Conservation (phyloP, 2,329 filamentous ascomycete species). For the Diaporthe eres region DNA sequence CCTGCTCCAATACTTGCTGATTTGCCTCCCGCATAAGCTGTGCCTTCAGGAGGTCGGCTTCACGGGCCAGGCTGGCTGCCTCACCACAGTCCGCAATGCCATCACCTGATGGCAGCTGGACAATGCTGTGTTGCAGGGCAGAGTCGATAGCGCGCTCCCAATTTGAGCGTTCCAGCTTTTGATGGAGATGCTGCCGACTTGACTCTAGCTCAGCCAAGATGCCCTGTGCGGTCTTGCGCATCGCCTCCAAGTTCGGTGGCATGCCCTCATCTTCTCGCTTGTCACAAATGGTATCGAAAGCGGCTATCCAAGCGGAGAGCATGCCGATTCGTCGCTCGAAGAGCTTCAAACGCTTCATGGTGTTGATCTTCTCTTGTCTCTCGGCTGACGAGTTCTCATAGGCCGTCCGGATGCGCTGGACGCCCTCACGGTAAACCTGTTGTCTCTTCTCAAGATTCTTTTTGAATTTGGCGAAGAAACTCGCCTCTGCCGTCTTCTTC, state of each 20-base stretch:
- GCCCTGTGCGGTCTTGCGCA: slow-evolving; percentile 90
- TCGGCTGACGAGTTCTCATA: slow-evolving; percentile 86
- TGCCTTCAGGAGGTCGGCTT: slow-evolving; percentile 87
- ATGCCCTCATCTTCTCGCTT: slow-evolving; percentile 77
- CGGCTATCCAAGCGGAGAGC: slow-evolving; percentile 92
- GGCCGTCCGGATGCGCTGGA: slow-evolving; percentile 83
- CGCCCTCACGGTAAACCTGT: slow-evolving; percentile 79
- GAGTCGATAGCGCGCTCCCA: slow-evolving; percentile 93
- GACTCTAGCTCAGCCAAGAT: slow-evolving; percentile 91
- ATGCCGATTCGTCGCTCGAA: slow-evolving; percentile 88
- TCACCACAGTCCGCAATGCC: slow-evolving; percentile 75
- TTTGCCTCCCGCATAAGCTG: slow-evolving; percentile 87
- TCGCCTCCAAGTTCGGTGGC: slow-evolving; percentile 77
- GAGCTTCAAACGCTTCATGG: slow-evolving; percentile 85
- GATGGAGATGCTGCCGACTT: slow-evolving; percentile 91
- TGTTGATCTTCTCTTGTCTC: slow-evolving; percentile 81
- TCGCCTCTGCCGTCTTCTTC: slow-evolving; percentile 87
- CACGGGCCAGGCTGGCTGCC: slow-evolving; percentile 79
- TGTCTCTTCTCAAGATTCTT: slow-evolving; percentile 92
- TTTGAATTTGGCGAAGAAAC: slow-evolving; percentile 88
- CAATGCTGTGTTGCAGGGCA: slow-evolving; percentile 86
- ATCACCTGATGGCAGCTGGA: slow-evolving; percentile 82
- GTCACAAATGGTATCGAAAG: slow-evolving; percentile 88
- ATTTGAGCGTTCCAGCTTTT: slow-evolving; percentile 82
- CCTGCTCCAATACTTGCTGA: slow-evolving; percentile 83